Evolutionary conservation across 805 yeast species (phyloP).

Genomic region (Spencermartinsiella europaea): DNA sequence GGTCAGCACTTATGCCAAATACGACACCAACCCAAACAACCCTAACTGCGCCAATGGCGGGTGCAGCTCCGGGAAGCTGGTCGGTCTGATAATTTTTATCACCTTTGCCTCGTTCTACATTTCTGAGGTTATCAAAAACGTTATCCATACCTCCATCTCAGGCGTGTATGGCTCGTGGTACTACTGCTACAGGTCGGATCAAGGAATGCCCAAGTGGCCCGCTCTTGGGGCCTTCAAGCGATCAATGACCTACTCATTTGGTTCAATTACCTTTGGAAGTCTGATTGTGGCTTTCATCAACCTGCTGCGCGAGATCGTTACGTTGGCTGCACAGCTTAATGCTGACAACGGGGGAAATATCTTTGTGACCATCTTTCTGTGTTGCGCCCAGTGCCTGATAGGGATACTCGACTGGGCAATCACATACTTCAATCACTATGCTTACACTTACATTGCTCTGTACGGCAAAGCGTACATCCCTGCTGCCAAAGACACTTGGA

Average conservation of each 20-base stretch:
- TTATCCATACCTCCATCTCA: constrained; percentile 73
- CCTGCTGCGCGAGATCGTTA: constrained; percentile 52
- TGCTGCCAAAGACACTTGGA: constrained; percentile 80
- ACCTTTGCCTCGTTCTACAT: constrained; percentile 81
- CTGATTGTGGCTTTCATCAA: constrained; percentile 68
- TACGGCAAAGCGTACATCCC: constrained; percentile 74
- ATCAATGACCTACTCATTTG: constrained; percentile 80
- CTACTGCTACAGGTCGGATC: constrained; percentile 67
- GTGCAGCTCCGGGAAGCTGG: constrained; percentile 54
- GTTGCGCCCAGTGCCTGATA: constrained; percentile 48
- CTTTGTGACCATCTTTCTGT: constrained; percentile 47
- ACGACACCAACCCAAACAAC: constrained; percentile 40
- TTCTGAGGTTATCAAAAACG: constrained; percentile 75
- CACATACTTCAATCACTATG: constrained; percentile 83
- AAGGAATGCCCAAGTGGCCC: constrained; percentile 73
- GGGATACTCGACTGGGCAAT: constrained; percentile 73
- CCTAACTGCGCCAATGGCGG: constrained; percentile 54
- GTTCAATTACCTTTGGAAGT: constrained; percentile 85
- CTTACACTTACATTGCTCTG: constrained; percentile 79
- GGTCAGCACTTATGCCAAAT: constrained; percentile 74
- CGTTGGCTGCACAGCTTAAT: constrained; percentile 48
- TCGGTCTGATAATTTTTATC: constrained; percentile 66
- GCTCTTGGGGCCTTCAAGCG: constrained; percentile 76
- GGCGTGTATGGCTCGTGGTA: constrained; percentile 93
- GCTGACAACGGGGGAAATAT: constrained; percentile 47